phyloP scores from a whole-genome alignment of 768 basidiomycete genomes.

The Pseudohyphozyma bogoriensis region DNA sequence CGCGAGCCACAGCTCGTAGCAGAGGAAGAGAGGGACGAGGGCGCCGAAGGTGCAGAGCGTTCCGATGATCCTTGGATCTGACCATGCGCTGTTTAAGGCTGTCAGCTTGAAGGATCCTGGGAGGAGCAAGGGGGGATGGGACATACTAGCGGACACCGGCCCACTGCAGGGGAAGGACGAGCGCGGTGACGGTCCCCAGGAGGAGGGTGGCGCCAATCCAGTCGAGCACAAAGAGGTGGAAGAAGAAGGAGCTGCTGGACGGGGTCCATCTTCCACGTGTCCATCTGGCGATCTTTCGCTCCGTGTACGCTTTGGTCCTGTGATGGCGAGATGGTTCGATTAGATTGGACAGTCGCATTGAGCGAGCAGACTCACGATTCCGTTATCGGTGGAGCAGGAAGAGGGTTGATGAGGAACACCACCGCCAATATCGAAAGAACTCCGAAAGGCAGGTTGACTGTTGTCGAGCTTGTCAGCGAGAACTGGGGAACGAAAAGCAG shows the following conservation, averaged over 20 bases:
- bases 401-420: slow-evolving; percentile 12
- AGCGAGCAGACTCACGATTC: too few species aligned
- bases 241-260: slow-evolving; percentile 1
- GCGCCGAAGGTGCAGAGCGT: slow-evolving; percentile 33
- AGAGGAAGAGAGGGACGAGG: slow-evolving; percentile 36
- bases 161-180: slow-evolving; percentile 47
- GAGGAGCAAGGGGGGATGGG: too few species aligned
- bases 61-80: slow-evolving; percentile 24
- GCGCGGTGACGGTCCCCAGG: slow-evolving; percentile 40
- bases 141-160: slow-evolving; percentile 41
- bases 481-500: too few species aligned
- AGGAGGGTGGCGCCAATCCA: slow-evolving; percentile 42
- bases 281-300: slow-evolving; percentile 17
- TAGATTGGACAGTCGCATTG: too few species aligned
- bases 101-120: too few species aligned
- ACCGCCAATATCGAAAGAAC: slow-evolving; percentile 14
- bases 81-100: slow-evolving; percentile 24
- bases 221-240: slow-evolving; percentile 38
- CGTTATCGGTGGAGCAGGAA: slow-evolving; percentile 10
- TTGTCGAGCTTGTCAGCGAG: too few species aligned
- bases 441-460: slow-evolving; percentile 19
- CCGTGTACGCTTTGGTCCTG: slow-evolving; percentile 11
- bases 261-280: slow-evolving; percentile 8
- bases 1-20: slow-evolving; percentile 39
- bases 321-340: too few species aligned